Evolutionary conservation across 805 yeast species (phyloP).

Genomic region (Lipomyces kockii): DNA sequence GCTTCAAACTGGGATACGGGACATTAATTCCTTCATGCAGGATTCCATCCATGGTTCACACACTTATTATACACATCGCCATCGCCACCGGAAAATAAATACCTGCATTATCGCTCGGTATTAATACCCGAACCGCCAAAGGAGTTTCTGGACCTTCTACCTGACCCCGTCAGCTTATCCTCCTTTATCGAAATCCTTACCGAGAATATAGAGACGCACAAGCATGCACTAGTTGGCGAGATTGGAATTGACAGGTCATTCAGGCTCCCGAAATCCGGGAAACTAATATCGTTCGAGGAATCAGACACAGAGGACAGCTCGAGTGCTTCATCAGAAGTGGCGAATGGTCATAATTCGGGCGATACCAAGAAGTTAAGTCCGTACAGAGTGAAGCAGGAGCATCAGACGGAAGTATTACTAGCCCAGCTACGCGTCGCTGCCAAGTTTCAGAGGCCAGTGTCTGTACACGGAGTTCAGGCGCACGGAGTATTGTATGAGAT

Average conservation of each 20-base stretch:
- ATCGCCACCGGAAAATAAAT: slow-evolving; percentile 44
- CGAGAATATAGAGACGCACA: slow-evolving; percentile 43
- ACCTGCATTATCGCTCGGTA: slow-evolving; percentile 61
- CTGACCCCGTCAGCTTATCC: slow-evolving; percentile 60
- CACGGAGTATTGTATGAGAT: slow-evolving; percentile 64
- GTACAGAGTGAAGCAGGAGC: slow-evolving; percentile 64
- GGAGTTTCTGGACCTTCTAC: slow-evolving; percentile 55
- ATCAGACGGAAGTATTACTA: slow-evolving; percentile 63
- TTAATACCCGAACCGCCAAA: slow-evolving; percentile 50
- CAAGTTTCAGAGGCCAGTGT: slow-evolving; percentile 55
- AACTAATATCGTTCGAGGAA: slow-evolving; percentile 58
- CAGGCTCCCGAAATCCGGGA: slow-evolving; percentile 56
- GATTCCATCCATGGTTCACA: slow-evolving; percentile 92
- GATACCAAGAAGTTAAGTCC: slow-evolving; percentile 44
- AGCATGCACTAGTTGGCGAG: slow-evolving; percentile 73
- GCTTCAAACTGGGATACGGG: background rate
- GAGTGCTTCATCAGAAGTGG: background rate
- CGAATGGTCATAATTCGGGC: slow-evolving; percentile 4
- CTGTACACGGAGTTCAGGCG: slow-evolving; percentile 84
- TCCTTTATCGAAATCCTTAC: slow-evolving; percentile 47
- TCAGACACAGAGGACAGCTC: slow-evolving; percentile 19
- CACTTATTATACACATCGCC: slow-evolving; percentile 59
- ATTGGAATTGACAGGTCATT: slow-evolving; percentile 86
- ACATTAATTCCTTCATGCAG: slow-evolving; percentile 43
- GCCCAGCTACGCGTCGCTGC: slow-evolving; percentile 62